Evolutionary conservation across 2,329 filamentous ascomycete species (phyloP).

Genomic region (Pyrenophora graminea): DNA sequence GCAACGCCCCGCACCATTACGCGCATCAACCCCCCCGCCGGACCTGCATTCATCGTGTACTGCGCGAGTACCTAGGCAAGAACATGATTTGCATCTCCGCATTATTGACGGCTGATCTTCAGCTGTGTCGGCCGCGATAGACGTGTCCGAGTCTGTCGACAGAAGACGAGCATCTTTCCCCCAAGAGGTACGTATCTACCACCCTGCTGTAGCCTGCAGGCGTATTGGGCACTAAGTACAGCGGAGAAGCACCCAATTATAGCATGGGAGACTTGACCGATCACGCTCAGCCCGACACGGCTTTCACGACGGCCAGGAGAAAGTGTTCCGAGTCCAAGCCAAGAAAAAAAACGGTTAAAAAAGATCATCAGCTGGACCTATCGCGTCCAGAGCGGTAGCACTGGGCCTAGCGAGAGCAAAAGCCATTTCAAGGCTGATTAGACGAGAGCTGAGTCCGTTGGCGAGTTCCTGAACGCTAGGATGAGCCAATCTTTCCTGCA

Average conservation of each 20-base stretch:
- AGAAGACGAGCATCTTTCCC: too few relatives aligned
- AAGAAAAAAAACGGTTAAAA: constrained; percentile 29
- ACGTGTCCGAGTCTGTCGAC: background rate
- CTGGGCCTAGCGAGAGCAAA: constrained; percentile 59
- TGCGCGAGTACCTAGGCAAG: constrained; percentile 21
- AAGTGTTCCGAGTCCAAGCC: constrained; percentile 31
- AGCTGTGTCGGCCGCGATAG: constrained; percentile 3
- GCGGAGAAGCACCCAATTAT: constrained; percentile 6
- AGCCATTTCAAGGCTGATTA: constrained; percentile 51
- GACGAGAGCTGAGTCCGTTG: too few relatives aligned
- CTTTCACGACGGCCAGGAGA: constrained; percentile 55
- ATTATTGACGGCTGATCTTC: constrained; percentile 11
- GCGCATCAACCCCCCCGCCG: constrained; percentile 8
- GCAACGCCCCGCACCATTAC: constrained; percentile 16
- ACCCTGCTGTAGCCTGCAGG: constrained; percentile 8
- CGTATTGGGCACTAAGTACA: background rate
- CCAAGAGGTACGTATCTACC: background rate
- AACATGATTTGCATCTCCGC: constrained; percentile 8
- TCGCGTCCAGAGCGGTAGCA: constrained; percentile 58
- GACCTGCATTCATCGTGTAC: background rate
- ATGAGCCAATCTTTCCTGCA: constrained; percentile 52
- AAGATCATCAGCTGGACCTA: constrained; percentile 56
- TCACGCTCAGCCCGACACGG: constrained; percentile 51
- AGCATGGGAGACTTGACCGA: constrained; percentile 57
- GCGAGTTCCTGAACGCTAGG: too few relatives aligned